Evolutionary conservation across 2,329 filamentous ascomycete species (phyloP).

Genomic region (Scytalidium lignicola): DNA sequence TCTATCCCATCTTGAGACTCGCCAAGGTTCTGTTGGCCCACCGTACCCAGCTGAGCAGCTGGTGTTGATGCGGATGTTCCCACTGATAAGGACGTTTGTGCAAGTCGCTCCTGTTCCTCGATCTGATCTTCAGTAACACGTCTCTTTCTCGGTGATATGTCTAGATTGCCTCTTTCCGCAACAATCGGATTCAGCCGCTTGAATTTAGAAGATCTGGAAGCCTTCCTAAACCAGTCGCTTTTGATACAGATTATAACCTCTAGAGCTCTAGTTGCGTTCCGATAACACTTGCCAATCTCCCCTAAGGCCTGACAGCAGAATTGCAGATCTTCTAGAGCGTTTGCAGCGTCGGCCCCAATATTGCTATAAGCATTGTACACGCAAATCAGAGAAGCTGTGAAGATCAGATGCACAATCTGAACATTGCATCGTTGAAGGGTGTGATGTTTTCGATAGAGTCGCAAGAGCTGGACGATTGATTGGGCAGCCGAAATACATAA

Average conservation of each 20-base stretch:
- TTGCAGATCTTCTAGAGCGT: slow-evolving; percentile 4
- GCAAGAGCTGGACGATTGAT: slow-evolving; percentile 5
- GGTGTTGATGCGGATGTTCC: background rate
- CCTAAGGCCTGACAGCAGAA: slow-evolving; percentile 8
- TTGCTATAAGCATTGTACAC: slow-evolving; percentile 7
- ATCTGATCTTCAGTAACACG: background rate
- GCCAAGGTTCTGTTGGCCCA: background rate
- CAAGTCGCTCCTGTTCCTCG: background rate
- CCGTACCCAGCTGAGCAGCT: background rate
- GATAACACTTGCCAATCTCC: slow-evolving; percentile 6
- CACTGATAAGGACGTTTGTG: background rate
- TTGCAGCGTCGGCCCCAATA: slow-evolving; percentile 1
- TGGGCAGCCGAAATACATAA: slow-evolving; percentile 5
- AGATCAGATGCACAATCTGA: slow-evolving; percentile 7
- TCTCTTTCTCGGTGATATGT: background rate
- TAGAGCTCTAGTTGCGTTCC: slow-evolving; percentile 5
- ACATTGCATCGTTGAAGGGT: slow-evolving; percentile 6
- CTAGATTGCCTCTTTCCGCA: background rate
- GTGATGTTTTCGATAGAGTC: slow-evolving; percentile 6
- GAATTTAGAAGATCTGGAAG: slow-evolving; percentile 1
- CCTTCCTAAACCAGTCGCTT: slow-evolving; percentile 7
- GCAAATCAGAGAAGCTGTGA: slow-evolving; percentile 8
- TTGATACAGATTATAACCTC: slow-evolving; percentile 9
- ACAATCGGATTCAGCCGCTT: slow-evolving; percentile 3
- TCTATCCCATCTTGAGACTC: background rate